These are phyloP conservation scores for Priceomyces carsonii DNA, from an alignment of 805 yeast genomes.

Conservation along the genomic window DNA sequence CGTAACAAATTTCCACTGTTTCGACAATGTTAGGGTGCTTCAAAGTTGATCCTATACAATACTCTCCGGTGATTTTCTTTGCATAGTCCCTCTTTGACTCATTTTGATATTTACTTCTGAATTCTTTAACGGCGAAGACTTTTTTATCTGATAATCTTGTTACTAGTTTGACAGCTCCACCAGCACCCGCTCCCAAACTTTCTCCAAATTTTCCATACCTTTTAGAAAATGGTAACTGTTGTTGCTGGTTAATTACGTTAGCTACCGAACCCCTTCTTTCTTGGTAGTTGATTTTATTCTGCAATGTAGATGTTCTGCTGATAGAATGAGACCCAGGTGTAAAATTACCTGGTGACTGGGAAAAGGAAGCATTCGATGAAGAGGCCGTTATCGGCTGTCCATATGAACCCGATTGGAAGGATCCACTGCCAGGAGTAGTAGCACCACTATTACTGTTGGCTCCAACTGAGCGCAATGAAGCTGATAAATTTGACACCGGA, in stretches of 20 bases:
- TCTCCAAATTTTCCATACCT: slow-evolving; percentile 77
- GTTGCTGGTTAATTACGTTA: slow-evolving; percentile 22
- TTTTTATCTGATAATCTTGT: slow-evolving; percentile 67
- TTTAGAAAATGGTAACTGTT: slow-evolving; percentile 32
- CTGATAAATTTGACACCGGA: slow-evolving; percentile 23
- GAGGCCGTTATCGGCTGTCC: slow-evolving; percentile 25
- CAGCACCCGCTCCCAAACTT: slow-evolving; percentile 82
- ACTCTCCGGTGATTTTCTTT: slow-evolving; percentile 87
- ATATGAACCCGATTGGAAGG: slow-evolving; percentile 19
- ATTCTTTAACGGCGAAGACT: slow-evolving; percentile 82
- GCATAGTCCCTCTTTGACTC: slow-evolving; percentile 77
- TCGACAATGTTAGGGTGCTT: slow-evolving; percentile 81
- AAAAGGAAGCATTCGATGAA: slow-evolving; percentile 34
- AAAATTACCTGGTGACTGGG: slow-evolving; percentile 31
- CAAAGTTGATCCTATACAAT: slow-evolving; percentile 79
- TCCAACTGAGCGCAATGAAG: slow-evolving; percentile 23
- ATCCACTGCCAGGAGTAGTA: slow-evolving; percentile 10
- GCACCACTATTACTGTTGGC: slow-evolving; percentile 10
- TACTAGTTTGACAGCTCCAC: slow-evolving; percentile 78
- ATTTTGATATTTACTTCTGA: slow-evolving; percentile 67
- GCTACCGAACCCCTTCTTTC: slow-evolving; percentile 41
- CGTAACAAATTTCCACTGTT: slow-evolving; percentile 73
- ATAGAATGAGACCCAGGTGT: slow-evolving; percentile 22
- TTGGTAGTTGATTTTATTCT: slow-evolving; percentile 27
- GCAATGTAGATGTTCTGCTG: slow-evolving; percentile 32